Evolutionary conservation across 2,329 filamentous ascomycete genomes (phyloP).

Genomic region (Aspergillaceae sp.): DNA sequence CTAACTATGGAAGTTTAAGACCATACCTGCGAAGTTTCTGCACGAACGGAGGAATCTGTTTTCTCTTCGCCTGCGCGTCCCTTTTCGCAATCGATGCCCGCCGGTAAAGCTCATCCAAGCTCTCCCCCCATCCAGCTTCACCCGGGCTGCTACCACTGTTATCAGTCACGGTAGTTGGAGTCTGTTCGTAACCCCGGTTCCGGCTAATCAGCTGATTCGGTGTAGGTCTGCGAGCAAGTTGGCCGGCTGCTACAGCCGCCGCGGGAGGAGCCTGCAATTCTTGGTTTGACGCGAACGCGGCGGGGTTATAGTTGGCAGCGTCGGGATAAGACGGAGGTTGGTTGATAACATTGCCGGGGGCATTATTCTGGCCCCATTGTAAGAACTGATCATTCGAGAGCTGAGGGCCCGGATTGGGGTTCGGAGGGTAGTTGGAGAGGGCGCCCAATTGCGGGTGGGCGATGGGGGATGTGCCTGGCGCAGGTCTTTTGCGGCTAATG

Average conservation of each 20-base stretch:
- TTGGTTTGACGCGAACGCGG: constrained; percentile 34
- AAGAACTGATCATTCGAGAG: constrained; percentile 46
- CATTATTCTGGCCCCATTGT: constrained; percentile 45
- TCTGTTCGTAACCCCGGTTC: constrained; percentile 31
- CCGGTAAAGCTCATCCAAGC: constrained; percentile 69
- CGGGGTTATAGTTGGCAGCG: constrained; percentile 34
- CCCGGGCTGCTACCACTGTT: constrained; percentile 16
- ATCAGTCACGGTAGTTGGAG: constrained; percentile 21
- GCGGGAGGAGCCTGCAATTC: constrained; percentile 45
- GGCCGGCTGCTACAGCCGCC: constrained; percentile 25
- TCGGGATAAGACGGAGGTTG: constrained; percentile 20
- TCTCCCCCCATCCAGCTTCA: constrained; percentile 47
- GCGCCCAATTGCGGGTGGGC: constrained; percentile 47
- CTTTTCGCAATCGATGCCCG: constrained; percentile 73
- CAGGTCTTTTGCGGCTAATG: constrained; percentile 59
- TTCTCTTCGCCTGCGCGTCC: constrained; percentile 81
- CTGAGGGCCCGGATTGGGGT: constrained; percentile 35
- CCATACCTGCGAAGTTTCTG: constrained; percentile 92
- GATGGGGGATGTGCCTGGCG: constrained; percentile 61
- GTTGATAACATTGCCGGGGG: constrained; percentile 17
- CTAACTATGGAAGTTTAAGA: constrained; percentile 1
- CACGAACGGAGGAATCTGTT: constrained; percentile 95
- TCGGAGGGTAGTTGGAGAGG: constrained; percentile 40
- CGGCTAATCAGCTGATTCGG: constrained; percentile 32
- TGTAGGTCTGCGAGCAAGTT: constrained; percentile 34